These are phyloP conservation scores for Eustoma russellianum DNA, from an alignment of 257 asterid species.

Conservation along the genomic window DNA sequence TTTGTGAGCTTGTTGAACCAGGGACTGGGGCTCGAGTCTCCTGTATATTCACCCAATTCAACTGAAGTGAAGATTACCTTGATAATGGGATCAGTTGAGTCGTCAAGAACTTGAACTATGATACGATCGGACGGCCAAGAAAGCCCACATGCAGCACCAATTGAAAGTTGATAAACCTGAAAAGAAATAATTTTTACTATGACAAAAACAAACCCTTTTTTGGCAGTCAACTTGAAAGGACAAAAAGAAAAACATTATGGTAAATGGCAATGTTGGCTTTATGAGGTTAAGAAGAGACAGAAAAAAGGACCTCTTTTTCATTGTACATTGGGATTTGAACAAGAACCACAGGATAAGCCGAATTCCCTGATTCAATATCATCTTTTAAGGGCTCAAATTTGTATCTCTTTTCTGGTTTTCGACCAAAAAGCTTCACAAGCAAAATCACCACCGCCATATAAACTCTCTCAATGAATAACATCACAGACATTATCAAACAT, in stretches of 20 bases:
- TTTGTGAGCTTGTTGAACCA: too few relatives aligned
- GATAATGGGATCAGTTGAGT: constrained; percentile 57
- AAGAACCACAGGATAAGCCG: constrained; percentile 70
- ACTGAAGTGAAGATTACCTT: constrained; percentile 23
- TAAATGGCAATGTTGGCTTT: too few relatives aligned
- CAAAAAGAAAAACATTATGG: background rate
- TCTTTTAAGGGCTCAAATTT: constrained; percentile 83
- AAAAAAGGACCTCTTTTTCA: constrained; percentile 62
- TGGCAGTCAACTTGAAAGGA: background rate
- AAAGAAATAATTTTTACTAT: background rate
- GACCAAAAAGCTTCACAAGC: constrained; percentile 50
- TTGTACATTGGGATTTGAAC: constrained; percentile 98
- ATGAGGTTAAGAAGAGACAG: background rate
- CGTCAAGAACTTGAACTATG: constrained; percentile 67
- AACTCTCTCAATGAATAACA: constrained; percentile 83
- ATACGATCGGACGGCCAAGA: constrained; percentile 75
- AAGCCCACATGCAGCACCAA: constrained; percentile 73
- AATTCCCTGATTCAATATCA: constrained; percentile 75
- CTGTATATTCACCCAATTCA: too few relatives aligned
- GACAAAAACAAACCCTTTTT: background rate
- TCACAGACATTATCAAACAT: constrained; percentile 67
- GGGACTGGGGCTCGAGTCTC: too few relatives aligned
- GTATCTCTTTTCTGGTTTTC: constrained; percentile 62
- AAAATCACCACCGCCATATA: constrained; percentile 73
- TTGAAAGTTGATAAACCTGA: constrained; percentile 71